These are phyloP conservation scores for Schizosaccharomyces japonicus DNA, from an alignment of 805 yeast species.

Conservation along the genomic window DNA sequence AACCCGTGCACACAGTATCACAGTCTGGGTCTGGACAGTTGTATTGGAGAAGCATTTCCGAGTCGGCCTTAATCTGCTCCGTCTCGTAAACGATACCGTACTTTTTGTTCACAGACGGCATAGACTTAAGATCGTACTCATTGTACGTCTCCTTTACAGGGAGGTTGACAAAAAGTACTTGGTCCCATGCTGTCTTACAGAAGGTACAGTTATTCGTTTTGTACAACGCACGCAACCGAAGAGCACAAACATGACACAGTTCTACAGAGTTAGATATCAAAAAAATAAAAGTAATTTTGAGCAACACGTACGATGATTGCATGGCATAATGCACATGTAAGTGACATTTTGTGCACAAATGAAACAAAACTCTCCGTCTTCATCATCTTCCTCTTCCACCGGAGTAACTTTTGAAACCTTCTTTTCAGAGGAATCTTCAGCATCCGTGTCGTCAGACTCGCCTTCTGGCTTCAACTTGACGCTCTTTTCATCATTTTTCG, in stretches of 20 bases:
- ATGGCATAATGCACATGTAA: constrained; percentile 51
- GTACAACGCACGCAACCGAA: constrained; percentile 63
- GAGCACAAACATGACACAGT: constrained; percentile 60
- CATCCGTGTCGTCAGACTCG: no score
- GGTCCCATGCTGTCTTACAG: constrained; percentile 40
- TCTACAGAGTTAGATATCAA: no score
- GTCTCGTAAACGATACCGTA: constrained; percentile 39
- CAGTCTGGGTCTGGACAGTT: constrained; percentile 30
- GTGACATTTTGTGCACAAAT: constrained; percentile 58
- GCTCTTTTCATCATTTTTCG: no score
- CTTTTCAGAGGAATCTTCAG: no score
- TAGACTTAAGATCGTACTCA: constrained; percentile 18
- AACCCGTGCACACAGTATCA: constrained; percentile 21
- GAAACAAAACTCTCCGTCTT: constrained; percentile 29
- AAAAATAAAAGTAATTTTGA: no score
- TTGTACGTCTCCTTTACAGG: constrained; percentile 17
- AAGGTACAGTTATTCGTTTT: constrained; percentile 52
- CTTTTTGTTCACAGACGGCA: constrained; percentile 21
- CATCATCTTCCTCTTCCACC: constrained; percentile 5
- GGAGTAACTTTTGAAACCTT: neutral
- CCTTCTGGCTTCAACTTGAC: no score
- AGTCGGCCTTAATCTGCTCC: constrained; percentile 22
- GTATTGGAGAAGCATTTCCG: constrained; percentile 29
- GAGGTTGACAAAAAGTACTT: constrained; percentile 33
- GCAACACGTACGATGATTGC: constrained; percentile 34